Evolutionary conservation across 2,329 filamentous ascomycete species (phyloP).

Genomic region (Hirsutella minnesotensis): DNA sequence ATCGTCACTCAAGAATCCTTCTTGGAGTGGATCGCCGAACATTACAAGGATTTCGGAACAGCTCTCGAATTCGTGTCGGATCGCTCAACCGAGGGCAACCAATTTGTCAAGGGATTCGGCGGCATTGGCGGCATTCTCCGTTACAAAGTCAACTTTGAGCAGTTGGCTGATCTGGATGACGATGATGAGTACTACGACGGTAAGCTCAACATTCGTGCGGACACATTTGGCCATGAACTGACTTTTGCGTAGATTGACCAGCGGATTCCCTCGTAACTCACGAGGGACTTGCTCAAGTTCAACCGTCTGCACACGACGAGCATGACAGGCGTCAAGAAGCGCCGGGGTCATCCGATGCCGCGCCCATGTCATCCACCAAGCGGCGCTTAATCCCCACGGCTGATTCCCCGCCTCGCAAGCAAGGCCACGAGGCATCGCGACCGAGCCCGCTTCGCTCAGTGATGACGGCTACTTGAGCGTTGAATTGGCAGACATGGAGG

Average conservation of each 20-base stretch:
- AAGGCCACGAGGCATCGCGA: slow-evolving; percentile 39
- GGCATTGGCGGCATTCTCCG: slow-evolving; percentile 94
- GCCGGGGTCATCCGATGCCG: slow-evolving; percentile 31
- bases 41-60: slow-evolving; percentile 96
- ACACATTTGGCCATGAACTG: slow-evolving; percentile 37
- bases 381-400: slow-evolving; percentile 35
- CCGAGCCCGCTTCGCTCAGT: slow-evolving; percentile 59
- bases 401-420: slow-evolving; percentile 30
- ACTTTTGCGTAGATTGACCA: slow-evolving; percentile 59
- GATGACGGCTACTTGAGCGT: slow-evolving; percentile 49
- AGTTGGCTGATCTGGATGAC: slow-evolving; percentile 85
- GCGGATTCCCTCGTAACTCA: slow-evolving; percentile 72
- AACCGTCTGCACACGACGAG: slow-evolving; percentile 30
- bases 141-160: slow-evolving; percentile 99
- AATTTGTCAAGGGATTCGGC: slow-evolving; percentile 99
- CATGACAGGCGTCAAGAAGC: slow-evolving; percentile 27
- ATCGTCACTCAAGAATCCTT: slow-evolving; percentile 77
- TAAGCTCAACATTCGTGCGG: slow-evolving; percentile 13
- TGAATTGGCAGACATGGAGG: slow-evolving; percentile 18
- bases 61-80: slow-evolving; percentile 95
- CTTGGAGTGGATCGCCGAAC: slow-evolving; percentile 98
- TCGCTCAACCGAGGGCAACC: slow-evolving; percentile 93
- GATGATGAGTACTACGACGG: slow-evolving; percentile 88
- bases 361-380: slow-evolving; percentile 31
- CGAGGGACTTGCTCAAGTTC: slow-evolving; percentile 72